Percentiles rank a stretch among this genome's conserved stretches.
These are phyloP conservation scores for Exserohilum rostratum DNA, from an alignment of 2,329 filamentous ascomycete species.

Conservation along the genomic window DNA sequence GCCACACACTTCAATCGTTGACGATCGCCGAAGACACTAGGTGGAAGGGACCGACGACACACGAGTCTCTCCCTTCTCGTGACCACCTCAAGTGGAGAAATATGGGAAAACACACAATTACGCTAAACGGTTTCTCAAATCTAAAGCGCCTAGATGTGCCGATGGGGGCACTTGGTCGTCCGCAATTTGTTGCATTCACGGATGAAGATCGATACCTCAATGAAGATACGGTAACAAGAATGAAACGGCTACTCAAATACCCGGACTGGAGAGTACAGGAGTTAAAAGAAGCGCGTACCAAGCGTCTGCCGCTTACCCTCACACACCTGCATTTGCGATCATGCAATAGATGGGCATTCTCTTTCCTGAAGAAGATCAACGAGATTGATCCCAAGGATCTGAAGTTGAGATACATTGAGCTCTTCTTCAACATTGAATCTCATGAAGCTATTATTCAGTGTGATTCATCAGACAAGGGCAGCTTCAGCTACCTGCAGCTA, in stretches of 20 bases:
- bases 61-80: slow-evolving; percentile 12
- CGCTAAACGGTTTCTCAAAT: slow-evolving; percentile 7
- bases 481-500: slow-evolving; percentile 4
- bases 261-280: not conserved
- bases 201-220: not conserved
- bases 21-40: slow-evolving; percentile 13
- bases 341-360: slow-evolving; percentile 16
- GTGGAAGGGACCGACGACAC: slow-evolving; percentile 15
- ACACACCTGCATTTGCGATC: slow-evolving; percentile 11
- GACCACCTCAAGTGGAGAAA: slow-evolving; percentile 14
- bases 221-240: not conserved
- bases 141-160: slow-evolving; percentile 15
- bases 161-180: slow-evolving; percentile 12
- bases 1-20: slow-evolving; percentile 16
- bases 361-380: slow-evolving; percentile 13
- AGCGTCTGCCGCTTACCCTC: slow-evolving; percentile 13
- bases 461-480: slow-evolving; percentile 1
- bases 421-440: slow-evolving; percentile 16
- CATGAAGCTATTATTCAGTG: slow-evolving; percentile 16
- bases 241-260: not conserved
- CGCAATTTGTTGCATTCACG: slow-evolving; percentile 9
- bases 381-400: not conserved
- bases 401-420: slow-evolving; percentile 16
- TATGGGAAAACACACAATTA: slow-evolving; percentile 22
- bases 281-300: not conserved